Evolutionary conservation across 495 filamentous ascomycete genomes (phyloP), one percentile per base, ranked within the genome.

Genomic region (Podospora bellae-mahoneyi): DNA sequence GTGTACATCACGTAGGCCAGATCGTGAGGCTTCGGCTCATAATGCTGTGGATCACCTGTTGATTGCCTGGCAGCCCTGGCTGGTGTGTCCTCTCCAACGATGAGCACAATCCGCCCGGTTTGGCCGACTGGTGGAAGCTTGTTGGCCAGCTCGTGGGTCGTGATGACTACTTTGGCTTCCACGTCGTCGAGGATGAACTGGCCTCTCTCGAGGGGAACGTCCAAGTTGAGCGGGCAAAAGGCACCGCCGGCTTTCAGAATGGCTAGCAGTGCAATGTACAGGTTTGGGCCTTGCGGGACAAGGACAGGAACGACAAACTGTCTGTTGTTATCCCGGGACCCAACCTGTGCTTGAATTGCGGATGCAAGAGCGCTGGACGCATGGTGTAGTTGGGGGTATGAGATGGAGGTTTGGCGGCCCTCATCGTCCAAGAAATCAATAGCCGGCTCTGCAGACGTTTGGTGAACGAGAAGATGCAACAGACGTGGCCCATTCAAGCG

Each of bases 1-100:
- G 93, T 97, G 72, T 96, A 97, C 86, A 97, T 91, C 57, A 97
- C 85, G 77, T 96, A 97, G 19, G 92, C 93, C 6, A 92, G 72
- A 70, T 91, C 83, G 1, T 70, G 61, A 2, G 77, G 66, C 4
- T 57, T 66, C 1, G 74, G 68, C 19, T 71, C 30, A 30, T 62
- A 71, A 39, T 66, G 64, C 27, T 64, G 20, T 0, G 5, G 19
- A 2, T 48, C 32, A 13, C 23, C 44, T 39, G 62, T 62, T 2
- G 59, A 10, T 10, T 23, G 23, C 23, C 23, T 23, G 23, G 23
- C 23, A 23, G 62, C 20, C 5, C 30, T 7, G 3, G 58, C 27
- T 15, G 26, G 13, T 7, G 27, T 3, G 5, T 60, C 30, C 15
- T 76, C 64, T n/a, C 73, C 74, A 10, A 78, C 60, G 15, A 75